Base-by-base conservation (phyloP, 1,284 basidiomycete species). In the Lentinula novae-zelandiae region DNA sequence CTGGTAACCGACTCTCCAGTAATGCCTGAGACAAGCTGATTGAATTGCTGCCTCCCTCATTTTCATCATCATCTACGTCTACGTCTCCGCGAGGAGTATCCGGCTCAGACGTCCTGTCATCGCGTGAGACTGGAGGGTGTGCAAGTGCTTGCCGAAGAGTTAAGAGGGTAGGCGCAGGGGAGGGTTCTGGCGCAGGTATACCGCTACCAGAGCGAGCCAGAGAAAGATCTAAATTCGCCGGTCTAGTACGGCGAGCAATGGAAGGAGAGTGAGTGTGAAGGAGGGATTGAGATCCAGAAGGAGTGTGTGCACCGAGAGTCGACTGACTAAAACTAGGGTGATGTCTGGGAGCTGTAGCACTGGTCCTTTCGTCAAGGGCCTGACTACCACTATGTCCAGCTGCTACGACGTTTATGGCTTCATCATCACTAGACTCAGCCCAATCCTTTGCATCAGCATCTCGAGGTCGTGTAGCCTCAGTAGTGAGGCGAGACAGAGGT, bases 301-400 rank as follows among this genome's bases (percentile, higher is more conserved):
- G 57, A 44, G 60, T 42, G 57, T 54, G 36, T 70, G 70, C 15
- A 67, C 57, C 68, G 57, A 53, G 63, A 63, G 75, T 60, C 64
- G 62, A 62, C 34, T 70, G 58, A 46, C 64, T 68, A 38, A 73
- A 63, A 57, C 70, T 71, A 17, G 76, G 70, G 3, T 74, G 73
- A 33, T 77, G 72, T 42, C 49, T 58, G 4, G 53, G 15, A 12
- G 36, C 9, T 53, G 77, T 78, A 13, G 84, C 78, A 69, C 90
- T 92, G 0, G 90, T 93, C 34, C 90, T 83, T 70, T 93, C 90
- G 67, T 93, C 91, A 58, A 93, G 71, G 31, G 86, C 85, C 67
- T 87, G 88, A 67, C 89, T 88, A 12, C 90, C 90, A 63, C 88
- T 89, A 8, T 88, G 80, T 13, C 84, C 89, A 9, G 90, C 90